Evolutionary conservation across 768 basidiomycete genomes (phyloP).

Genomic region (Pholiota conissans): DNA sequence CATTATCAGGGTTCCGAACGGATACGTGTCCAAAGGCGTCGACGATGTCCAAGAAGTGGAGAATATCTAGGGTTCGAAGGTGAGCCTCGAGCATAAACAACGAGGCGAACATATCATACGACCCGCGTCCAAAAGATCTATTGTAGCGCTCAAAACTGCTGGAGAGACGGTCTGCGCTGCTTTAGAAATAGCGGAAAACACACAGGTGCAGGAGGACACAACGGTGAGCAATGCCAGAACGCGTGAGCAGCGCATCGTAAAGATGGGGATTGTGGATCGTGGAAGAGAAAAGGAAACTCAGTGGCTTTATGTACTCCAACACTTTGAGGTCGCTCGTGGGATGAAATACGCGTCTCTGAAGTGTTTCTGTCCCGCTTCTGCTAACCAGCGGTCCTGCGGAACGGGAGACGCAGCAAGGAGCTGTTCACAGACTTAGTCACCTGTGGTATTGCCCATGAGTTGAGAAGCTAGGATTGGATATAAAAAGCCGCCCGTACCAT

Average conservation of each 20-base stretch:
- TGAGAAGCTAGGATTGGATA: background rate
- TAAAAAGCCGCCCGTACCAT: background rate
- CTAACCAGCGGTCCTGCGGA: background rate
- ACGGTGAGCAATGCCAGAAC: background rate
- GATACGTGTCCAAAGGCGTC: constrained; percentile 22
- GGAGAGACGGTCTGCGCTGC: constrained; percentile 4
- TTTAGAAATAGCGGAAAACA: background rate
- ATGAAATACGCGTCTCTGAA: background rate
- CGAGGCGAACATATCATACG: background rate
- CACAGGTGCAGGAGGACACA: background rate
- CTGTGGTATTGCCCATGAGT: background rate
- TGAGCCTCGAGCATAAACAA: background rate
- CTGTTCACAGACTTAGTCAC: background rate
- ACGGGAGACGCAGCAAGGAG: background rate
- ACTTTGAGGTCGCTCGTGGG: background rate
- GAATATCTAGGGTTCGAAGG: constrained; percentile 11
- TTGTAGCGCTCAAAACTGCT: constrained; percentile 4
- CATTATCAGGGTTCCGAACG: constrained; percentile 20
- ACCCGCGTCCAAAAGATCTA: constrained; percentile 9
- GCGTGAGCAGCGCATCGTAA: background rate
- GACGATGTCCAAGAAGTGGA: constrained; percentile 18
- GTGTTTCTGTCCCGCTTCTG: background rate
- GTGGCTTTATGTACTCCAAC: background rate
- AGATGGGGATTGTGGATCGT: background rate
- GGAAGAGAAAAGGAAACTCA: background rate